phyloP scores from a whole-genome alignment of 257 asterid species.

The Solanum sejunctum region DNA sequence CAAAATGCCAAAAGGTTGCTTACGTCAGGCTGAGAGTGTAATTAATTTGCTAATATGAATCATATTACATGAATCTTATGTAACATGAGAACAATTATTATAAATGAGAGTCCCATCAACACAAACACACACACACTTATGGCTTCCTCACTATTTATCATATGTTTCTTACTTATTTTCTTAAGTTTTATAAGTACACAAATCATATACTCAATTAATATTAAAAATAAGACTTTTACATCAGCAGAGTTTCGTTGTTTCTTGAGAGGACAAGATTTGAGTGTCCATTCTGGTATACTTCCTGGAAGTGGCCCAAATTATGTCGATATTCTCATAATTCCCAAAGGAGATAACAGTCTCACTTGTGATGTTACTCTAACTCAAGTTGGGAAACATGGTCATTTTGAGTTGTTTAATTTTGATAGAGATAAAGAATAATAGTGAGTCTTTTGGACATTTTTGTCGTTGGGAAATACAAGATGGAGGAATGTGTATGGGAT shows the following conservation, averaged over 20 bases:
- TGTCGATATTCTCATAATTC: neutral
- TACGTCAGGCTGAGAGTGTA: neutral
- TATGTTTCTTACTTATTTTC: neutral
- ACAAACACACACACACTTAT: neutral
- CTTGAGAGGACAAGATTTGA: neutral
- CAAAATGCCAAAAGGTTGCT: no score
- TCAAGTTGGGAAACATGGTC: neutral
- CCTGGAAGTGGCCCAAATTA: neutral
- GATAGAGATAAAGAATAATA: neutral
- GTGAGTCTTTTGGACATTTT: neutral
- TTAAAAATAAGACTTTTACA: neutral
- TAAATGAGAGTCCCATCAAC: neutral
- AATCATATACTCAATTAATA: neutral
- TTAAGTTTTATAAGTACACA: neutral
- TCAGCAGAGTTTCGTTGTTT: neutral
- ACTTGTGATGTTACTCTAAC: neutral
- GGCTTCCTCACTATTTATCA: neutral
- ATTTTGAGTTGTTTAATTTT: neutral
- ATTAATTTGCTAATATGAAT: neutral
- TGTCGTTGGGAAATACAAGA: neutral
- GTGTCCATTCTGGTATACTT: neutral
- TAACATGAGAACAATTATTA: neutral
- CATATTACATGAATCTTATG: neutral
- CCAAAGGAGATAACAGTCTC: neutral
- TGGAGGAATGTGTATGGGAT: neutral